Percentiles rank a stretch among this genome's conserved stretches.
Evolutionary conservation across 2,329 filamentous ascomycete species (phyloP).

Genomic region (Cercospora sojina): DNA sequence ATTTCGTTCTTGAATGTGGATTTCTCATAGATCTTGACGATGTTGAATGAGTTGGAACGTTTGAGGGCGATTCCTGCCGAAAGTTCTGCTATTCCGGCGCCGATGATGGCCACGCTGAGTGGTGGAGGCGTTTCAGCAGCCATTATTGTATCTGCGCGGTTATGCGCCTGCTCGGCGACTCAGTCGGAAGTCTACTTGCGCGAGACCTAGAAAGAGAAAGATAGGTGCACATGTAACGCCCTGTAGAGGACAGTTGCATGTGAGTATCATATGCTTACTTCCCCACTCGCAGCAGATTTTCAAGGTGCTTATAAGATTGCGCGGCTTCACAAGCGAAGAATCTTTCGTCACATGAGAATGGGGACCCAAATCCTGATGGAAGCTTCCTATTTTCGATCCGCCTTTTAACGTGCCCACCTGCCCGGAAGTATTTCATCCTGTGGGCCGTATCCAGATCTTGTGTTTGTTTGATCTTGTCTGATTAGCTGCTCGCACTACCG

Average conservation of each 20-base stretch:
- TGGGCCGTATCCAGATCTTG: neutral
- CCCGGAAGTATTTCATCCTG: no score
- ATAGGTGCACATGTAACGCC: neutral
- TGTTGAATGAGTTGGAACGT: constrained; percentile 17
- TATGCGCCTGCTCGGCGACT: neutral
- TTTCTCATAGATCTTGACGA: constrained; percentile 30
- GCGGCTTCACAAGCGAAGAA: neutral
- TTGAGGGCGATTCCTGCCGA: constrained; percentile 25
- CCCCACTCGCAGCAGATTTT: no score
- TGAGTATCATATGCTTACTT: no score
- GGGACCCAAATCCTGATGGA: neutral
- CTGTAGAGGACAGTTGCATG: neutral
- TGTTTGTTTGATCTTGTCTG: no score
- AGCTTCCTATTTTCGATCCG: no score
- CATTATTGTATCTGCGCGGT: neutral
- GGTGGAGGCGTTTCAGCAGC: neutral
- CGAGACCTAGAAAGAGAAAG: neutral
- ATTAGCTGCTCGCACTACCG: no score
- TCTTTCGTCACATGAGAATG: neutral
- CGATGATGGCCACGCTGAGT: constrained; percentile 25
- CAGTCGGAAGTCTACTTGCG: neutral
- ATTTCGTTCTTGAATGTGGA: constrained; percentile 42
- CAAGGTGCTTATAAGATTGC: neutral
- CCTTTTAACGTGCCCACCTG: no score
- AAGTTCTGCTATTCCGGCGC: constrained; percentile 33